A percentile compares a stretch with the other conserved stretches of the same genome.
Conservation (phyloP, 169 alveolate species). For the Fabrea salina region DNA sequence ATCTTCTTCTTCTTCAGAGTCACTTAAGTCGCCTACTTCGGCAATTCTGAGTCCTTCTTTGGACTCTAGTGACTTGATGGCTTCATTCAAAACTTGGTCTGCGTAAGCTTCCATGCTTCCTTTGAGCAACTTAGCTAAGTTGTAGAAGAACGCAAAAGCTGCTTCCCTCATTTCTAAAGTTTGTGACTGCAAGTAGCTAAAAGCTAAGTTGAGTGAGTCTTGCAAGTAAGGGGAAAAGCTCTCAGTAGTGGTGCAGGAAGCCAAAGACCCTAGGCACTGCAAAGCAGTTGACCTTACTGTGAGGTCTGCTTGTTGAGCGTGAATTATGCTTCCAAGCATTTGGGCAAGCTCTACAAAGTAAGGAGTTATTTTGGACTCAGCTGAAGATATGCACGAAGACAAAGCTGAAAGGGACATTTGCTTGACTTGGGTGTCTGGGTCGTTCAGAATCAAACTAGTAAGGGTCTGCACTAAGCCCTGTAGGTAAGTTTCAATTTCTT, state of each 20-base stretch:
- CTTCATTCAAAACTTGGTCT: not conserved
- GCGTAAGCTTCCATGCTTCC: not conserved
- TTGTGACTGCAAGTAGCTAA: not conserved
- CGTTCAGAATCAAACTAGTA: not conserved
- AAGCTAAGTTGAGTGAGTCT: not conserved
- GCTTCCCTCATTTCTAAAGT: constrained; percentile 19
- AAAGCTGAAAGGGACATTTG: constrained; percentile 17
- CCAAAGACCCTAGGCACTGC: constrained; percentile 4
- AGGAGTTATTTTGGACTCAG: constrained; percentile 5
- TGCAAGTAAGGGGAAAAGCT: not conserved
- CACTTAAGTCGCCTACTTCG: not conserved
- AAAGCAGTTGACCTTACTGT: not conserved
- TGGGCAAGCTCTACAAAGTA: not conserved
- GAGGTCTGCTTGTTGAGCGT: not conserved
- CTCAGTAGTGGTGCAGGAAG: not conserved
- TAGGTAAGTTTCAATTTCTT: not conserved
- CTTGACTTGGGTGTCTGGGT: not conserved
- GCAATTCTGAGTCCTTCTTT: constrained; percentile 2
- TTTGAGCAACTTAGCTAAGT: not conserved
- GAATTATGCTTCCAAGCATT: not conserved
- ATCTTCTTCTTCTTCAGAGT: not conserved
- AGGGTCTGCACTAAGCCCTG: not conserved
- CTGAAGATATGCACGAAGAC: constrained; percentile 2
- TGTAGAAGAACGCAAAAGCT: constrained; percentile 18
- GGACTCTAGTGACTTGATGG: constrained; percentile 5